Base-by-base conservation (phyloP, 176 grass and related monocot species). In the Tillandsia fasciculata region DNA sequence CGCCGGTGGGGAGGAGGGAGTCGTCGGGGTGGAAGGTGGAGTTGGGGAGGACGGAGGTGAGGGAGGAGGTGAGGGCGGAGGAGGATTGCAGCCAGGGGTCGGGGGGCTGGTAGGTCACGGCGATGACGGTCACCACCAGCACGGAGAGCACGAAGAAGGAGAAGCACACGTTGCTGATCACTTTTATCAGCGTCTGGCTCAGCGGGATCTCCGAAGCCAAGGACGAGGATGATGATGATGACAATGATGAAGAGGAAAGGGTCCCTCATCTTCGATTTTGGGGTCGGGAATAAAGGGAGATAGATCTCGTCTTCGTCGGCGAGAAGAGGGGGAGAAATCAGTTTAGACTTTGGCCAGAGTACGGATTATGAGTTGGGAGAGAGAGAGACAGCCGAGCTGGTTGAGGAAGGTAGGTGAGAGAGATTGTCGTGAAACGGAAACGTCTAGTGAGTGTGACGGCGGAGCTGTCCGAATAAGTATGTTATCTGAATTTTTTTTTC, bases 31-130 rank as follows among this genome's bases (percentile, higher is more conserved):
- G 72, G 81, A 87, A 92, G 64, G 93, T 83, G 74, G 89, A 85
- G 77, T 89, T 85, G 51, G 77, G 89, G 68, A 87, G 83, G 66
- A 79, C 80, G 2, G 75, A 63, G 68, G 86, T 74, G 53, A 92
- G 86, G 20, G 89, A 89, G 48, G 67, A 66, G 68, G 89, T 96
- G 83, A 96, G 76, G 33, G 93, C 93, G 71, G 89, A 84, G 48
- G 93, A 85, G 70, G 89, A 96, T 76, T 91, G 84, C 52, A 96
- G 65, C 88, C 93, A 96, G 64, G 93, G 93, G 74, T 96, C 88
- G 8, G 89, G 89, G 24, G 93, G 93, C 67, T 96, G 93, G 86
- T 96, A 92, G 81, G 89, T 92, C 64, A 96, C 76, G 67, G 93
- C 89, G 81, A 96, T 68, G 84, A 96, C 81, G 53, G 93, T 96